Conservation (phyloP, 352 stramenopile species). For the Elongisporangium senticosum region DNA sequence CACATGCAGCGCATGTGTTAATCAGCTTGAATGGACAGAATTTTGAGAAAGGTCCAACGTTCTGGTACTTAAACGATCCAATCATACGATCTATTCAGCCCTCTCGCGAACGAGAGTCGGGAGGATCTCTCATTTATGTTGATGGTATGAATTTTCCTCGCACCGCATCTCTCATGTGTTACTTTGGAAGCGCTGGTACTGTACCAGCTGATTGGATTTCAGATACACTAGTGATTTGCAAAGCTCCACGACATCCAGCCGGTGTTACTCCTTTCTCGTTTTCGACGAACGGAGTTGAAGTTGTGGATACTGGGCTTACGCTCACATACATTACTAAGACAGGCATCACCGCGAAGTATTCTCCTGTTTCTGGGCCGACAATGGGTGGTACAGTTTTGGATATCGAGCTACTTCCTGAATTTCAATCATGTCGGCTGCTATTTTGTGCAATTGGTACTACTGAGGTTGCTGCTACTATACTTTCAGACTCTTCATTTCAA, state of each 20-base stretch:
- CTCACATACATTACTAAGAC: slow-evolving; percentile 23
- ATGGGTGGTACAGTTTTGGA: slow-evolving; percentile 24
- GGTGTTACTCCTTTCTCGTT: slow-evolving; percentile 25
- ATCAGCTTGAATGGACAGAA: slow-evolving; percentile 29
- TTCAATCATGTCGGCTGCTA: slow-evolving; percentile 15
- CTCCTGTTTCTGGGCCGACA: slow-evolving; percentile 18
- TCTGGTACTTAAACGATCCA: slow-evolving; percentile 36
- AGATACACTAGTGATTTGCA: slow-evolving; percentile 16
- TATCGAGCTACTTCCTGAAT: slow-evolving; percentile 12
- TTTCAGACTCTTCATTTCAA: slow-evolving; percentile 8
- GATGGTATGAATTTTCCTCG: slow-evolving; percentile 23
- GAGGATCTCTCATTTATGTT: slow-evolving; percentile 13
- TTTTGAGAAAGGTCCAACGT: slow-evolving; percentile 24
- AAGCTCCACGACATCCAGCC: slow-evolving; percentile 16
- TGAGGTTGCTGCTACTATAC: slow-evolving; percentile 7
- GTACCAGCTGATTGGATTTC: slow-evolving; percentile 24
- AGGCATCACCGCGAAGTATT: slow-evolving; percentile 7
- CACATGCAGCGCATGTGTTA: no score
- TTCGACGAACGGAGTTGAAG: slow-evolving; percentile 51
- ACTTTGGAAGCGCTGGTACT: slow-evolving; percentile 23
- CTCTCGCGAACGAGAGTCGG: slow-evolving; percentile 12
- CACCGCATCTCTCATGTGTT: slow-evolving; percentile 30
- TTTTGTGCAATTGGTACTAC: slow-evolving; percentile 22
- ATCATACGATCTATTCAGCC: slow-evolving; percentile 18
- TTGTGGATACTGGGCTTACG: slow-evolving; percentile 17